These are phyloP conservation scores for Stagonosporopsis chrysanthemi DNA, from an alignment of 2,329 filamentous ascomycete genomes.

Conservation along the genomic window DNA sequence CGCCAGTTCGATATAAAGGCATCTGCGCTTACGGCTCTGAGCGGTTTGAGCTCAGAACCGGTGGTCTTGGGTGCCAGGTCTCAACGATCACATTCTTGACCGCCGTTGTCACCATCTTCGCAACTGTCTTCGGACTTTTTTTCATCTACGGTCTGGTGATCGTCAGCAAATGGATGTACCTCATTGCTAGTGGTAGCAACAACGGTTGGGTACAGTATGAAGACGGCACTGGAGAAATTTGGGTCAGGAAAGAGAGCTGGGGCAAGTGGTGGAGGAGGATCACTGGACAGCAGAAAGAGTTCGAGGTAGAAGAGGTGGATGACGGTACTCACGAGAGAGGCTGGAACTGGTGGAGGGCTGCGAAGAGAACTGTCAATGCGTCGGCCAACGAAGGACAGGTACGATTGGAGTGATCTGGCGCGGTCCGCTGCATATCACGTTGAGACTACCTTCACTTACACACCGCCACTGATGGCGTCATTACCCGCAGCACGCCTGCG, in stretches of 20 bases:
- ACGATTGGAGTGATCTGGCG: constrained; percentile 2
- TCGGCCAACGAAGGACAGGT: constrained; percentile 14
- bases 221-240: constrained; percentile 39
- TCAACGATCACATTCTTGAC: constrained; percentile 57
- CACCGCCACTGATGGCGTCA: not conserved
- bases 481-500: not conserved
- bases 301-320: constrained; percentile 38
- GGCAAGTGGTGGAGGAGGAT: constrained; percentile 38
- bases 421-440: not conserved
- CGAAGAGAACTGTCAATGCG: constrained; percentile 9
- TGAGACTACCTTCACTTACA: constrained; percentile 1
- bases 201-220: constrained; percentile 41
- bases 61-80: constrained; percentile 55
- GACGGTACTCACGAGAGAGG: constrained; percentile 35
- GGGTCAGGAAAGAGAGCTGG: constrained; percentile 45
- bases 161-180: constrained; percentile 21
- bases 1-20: constrained; percentile 47
- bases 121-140: constrained; percentile 50
- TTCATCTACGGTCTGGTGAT: constrained; percentile 43
- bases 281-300: constrained; percentile 31
- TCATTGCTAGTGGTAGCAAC: constrained; percentile 26
- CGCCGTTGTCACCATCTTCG: constrained; percentile 53
- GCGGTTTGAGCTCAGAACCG: constrained; percentile 56
- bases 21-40: constrained; percentile 50
- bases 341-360: constrained; percentile 31